Evolutionary conservation across 2,329 filamentous ascomycete species (phyloP), one percentile per base, ranked within the genome.

Genomic region (Hypoxylon sp.): DNA sequence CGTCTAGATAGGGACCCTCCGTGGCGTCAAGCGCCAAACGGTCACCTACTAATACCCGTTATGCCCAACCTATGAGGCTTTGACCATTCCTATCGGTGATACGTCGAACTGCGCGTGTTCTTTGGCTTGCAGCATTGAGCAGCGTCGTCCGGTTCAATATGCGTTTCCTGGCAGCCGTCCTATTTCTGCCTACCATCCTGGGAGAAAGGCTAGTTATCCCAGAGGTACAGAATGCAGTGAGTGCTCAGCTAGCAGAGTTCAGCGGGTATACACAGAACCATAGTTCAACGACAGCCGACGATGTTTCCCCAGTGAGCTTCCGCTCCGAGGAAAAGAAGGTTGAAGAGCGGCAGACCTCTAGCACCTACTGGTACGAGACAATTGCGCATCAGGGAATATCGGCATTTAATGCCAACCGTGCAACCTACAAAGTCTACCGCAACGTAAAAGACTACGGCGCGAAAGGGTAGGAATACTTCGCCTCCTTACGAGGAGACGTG

Each of bases 371-470:
- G 78, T 76, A 78, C 61, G 77, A 77, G 66, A 69, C 72, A 20
- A 78, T 81, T 50, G 64, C 76, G n/a, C 74, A 78, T 35, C 76
- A 77, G 64, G 79, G 79, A 11, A 74, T 79, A 64, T 76, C 79
- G 14, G 73, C 78, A 27, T 80, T 79, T 73, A 79, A 79, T 44
- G 25, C 70, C 53, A 74, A 77, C 54, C 63, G 69, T 4, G 59
- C 74, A 5, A 71, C 69, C n/a, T 80, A 80, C 60, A 75, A 77
- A 60, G 77, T 81, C 40, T 81, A 77, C 61, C 77, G 79, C 64
- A 80, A 81, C 49, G 79, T 81, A 31, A 80, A 76, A 61, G 77
- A 78, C 64, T 81, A 79, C 60, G 79, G 79, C 35, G 79, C 79
- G n/a, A 75, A 74, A 64, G 75, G 74, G 70, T 75, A 75, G 10